phyloP scores from a whole-genome alignment of 306 rosid genomes.

The Prunus dulcis region DNA sequence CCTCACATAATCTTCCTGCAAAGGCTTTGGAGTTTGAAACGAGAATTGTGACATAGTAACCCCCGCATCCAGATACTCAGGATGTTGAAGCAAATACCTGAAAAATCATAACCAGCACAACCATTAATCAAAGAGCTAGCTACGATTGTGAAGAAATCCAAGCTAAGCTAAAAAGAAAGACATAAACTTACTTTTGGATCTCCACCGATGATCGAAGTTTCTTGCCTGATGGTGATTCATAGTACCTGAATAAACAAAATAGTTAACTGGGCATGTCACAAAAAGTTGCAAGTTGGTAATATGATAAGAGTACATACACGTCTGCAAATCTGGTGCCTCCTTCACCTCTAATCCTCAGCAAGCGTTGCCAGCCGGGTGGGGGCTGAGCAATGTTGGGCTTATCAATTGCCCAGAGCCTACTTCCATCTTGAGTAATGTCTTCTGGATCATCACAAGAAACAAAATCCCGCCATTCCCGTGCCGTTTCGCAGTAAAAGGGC shows the following conservation, averaged over 20 bases:
- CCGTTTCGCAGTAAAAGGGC: slow-evolving; percentile 71
- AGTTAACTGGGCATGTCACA: background rate
- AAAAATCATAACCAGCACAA: slow-evolving; percentile 23
- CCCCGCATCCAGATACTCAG: slow-evolving; percentile 55
- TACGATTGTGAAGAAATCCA: background rate
- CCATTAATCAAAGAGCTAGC: background rate
- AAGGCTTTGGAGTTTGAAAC: slow-evolving; percentile 77
- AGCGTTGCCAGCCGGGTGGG: slow-evolving; percentile 88
- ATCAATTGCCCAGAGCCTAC: slow-evolving; percentile 94
- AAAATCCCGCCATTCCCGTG: slow-evolving; percentile 80
- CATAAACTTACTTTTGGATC: slow-evolving; percentile 61
- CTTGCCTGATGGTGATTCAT: slow-evolving; percentile 85
- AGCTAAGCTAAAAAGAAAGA: background rate
- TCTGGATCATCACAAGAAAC: slow-evolving; percentile 80
- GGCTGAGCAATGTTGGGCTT: slow-evolving; percentile 91
- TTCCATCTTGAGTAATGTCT: slow-evolving; percentile 83
- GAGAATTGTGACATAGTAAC: slow-evolving; percentile 66
- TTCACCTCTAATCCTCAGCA: slow-evolving; percentile 77
- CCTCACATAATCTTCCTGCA: slow-evolving; percentile 84
- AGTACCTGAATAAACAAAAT: slow-evolving; percentile 56
- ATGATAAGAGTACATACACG: slow-evolving; percentile 43
- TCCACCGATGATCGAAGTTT: slow-evolving; percentile 87
- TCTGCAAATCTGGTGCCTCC: slow-evolving; percentile 93
- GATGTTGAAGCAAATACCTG: slow-evolving; percentile 76
- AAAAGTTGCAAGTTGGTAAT: background rate